Percentiles rank a stretch among this genome's conserved stretches.
Conservation (phyloP, 352 stramenopile genomes). For the Phytopythium montanum region DNA sequence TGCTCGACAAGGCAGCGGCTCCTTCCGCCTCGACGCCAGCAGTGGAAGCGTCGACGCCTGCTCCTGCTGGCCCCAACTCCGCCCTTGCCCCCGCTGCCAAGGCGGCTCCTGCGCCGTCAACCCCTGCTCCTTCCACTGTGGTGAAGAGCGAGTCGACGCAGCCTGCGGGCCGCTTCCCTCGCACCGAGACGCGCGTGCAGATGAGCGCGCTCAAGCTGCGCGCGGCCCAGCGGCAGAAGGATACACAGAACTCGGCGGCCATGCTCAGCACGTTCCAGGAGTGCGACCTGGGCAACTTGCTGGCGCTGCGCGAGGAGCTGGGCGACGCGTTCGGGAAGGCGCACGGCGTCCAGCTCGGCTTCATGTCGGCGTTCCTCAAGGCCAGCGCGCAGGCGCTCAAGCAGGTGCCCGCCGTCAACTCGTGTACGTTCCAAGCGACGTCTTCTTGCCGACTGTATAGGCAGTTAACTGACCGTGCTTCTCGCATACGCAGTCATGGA, state of each 20-base stretch:
- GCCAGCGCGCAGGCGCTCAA: slow-evolving; percentile 91
- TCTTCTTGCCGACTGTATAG: not conserved
- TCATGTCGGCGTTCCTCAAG: slow-evolving; percentile 99
- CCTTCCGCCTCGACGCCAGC: not conserved
- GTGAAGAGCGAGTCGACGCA: slow-evolving; percentile 16
- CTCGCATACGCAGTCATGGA: slow-evolving; percentile 87
- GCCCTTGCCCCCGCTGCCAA: slow-evolving; percentile 18
- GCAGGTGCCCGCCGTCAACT: slow-evolving; percentile 96
- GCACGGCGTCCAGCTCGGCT: slow-evolving; percentile 97
- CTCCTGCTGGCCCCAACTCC: slow-evolving; percentile 7
- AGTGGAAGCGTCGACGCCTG: slow-evolving; percentile 2
- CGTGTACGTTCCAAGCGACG: slow-evolving; percentile 52
- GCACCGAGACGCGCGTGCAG: slow-evolving; percentile 84
- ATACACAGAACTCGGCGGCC: slow-evolving; percentile 97
- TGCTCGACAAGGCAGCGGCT: slow-evolving; percentile 81
- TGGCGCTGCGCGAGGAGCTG: slow-evolving; percentile 90
- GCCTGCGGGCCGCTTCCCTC: slow-evolving; percentile 35
- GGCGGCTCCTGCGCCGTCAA: slow-evolving; percentile 15
- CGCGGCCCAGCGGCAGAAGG: slow-evolving; percentile 95
- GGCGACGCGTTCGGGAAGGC: slow-evolving; percentile 95
- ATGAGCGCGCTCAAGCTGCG: slow-evolving; percentile 96
- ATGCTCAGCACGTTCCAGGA: slow-evolving; percentile 99
- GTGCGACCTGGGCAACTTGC: slow-evolving; percentile 96
- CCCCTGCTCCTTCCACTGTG: slow-evolving; percentile 23
- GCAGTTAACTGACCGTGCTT: slow-evolving; percentile 10